Conservation (phyloP, 352 stramenopile species). For the Phytopythium chamaehyphon region DNA sequence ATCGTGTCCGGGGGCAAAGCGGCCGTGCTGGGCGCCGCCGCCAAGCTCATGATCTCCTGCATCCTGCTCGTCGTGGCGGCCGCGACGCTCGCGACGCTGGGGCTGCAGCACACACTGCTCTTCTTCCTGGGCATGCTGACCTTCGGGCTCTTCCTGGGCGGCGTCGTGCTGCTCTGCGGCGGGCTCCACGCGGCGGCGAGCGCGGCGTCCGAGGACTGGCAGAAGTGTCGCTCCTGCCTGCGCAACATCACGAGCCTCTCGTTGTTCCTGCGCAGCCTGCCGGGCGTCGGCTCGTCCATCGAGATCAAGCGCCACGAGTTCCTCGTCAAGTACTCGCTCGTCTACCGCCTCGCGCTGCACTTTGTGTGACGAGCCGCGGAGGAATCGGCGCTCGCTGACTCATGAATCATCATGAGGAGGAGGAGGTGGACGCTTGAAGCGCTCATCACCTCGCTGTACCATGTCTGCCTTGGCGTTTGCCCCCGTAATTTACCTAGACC, state of each 20-base stretch:
- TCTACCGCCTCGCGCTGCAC: constrained; percentile 77
- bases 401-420: background rate
- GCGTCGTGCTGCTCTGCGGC: constrained; percentile 58
- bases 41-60: constrained; percentile 64
- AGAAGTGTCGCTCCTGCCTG: constrained; percentile 67
- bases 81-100: constrained; percentile 42
- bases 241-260: constrained; percentile 81
- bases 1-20: constrained; percentile 68
- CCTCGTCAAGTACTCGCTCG: constrained; percentile 71
- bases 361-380: constrained; percentile 44
- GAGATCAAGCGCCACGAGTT: constrained; percentile 78
- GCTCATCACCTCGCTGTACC: background rate
- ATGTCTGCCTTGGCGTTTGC: background rate
- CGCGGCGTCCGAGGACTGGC: constrained; percentile 63
- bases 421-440: background rate
- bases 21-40: constrained; percentile 56
- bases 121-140: constrained; percentile 48
- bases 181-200: constrained; percentile 52
- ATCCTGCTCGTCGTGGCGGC: constrained; percentile 47
- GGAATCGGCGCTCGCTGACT: background rate
- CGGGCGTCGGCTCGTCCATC: constrained; percentile 58
- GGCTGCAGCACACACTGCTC: constrained; percentile 52
- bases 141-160: constrained; percentile 46
- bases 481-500: constrained; percentile 2
- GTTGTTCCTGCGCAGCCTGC: constrained; percentile 73